These are phyloP conservation scores for Lagenidium giganteum DNA, from an alignment of 352 stramenopile genomes.

Conservation along the genomic window DNA sequence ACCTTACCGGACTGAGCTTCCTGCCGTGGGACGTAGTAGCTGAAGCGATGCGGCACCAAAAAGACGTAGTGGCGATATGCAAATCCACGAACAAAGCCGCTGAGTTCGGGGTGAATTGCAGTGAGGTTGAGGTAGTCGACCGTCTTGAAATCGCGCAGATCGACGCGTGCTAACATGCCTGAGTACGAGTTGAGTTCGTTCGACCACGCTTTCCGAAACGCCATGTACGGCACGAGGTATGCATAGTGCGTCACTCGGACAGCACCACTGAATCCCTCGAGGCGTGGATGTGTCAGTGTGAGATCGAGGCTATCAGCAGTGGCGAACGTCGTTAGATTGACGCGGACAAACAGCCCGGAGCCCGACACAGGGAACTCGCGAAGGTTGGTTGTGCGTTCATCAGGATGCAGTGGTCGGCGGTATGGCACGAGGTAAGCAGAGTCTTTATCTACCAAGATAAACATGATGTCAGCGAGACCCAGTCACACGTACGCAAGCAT, in stretches of 20 bases:
- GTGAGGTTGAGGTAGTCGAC: slow-evolving; percentile 53
- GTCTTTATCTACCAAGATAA: slow-evolving; percentile 32
- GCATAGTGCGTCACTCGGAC: slow-evolving; percentile 56
- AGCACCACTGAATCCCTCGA: slow-evolving; percentile 66
- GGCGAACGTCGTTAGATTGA: slow-evolving; percentile 48
- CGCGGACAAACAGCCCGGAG: slow-evolving; percentile 51
- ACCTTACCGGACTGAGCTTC: slow-evolving; percentile 58
- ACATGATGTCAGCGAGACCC: neutral
- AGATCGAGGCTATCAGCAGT: slow-evolving; percentile 49
- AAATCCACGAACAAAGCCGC: slow-evolving; percentile 67
- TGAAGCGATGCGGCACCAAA: slow-evolving; percentile 44
- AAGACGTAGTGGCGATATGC: slow-evolving; percentile 73
- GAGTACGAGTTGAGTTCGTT: slow-evolving; percentile 52
- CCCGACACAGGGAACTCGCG: slow-evolving; percentile 66
- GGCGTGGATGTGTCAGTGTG: slow-evolving; percentile 25
- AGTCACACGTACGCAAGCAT: too few relatives aligned
- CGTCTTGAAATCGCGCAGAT: slow-evolving; percentile 56
- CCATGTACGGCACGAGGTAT: slow-evolving; percentile 76
- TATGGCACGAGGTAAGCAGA: slow-evolving; percentile 64
- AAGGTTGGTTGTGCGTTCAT: slow-evolving; percentile 57
- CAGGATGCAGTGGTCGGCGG: slow-evolving; percentile 24
- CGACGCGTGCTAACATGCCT: slow-evolving; percentile 47
- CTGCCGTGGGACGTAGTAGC: slow-evolving; percentile 18
- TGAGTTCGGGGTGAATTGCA: slow-evolving; percentile 32
- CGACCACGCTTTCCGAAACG: slow-evolving; percentile 25